Evolutionary conservation across 2,329 filamentous ascomycete genomes (phyloP).

Genomic region (Dissoconium aciculare): DNA sequence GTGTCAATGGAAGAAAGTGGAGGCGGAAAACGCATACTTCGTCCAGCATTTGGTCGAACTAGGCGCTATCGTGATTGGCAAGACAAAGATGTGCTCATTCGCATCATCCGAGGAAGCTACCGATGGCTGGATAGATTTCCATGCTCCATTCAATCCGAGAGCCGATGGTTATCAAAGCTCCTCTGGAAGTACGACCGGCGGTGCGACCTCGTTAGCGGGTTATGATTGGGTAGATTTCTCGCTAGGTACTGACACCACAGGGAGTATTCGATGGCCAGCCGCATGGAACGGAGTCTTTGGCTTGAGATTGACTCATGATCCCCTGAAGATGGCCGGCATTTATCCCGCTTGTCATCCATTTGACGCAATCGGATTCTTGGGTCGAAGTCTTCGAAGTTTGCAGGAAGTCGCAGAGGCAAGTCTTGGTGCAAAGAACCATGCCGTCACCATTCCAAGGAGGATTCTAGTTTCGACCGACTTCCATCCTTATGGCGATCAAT

Average conservation of each 20-base stretch:
- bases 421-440: neutral
- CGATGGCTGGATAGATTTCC: conserved; percentile 29
- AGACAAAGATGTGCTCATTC: conserved; percentile 30
- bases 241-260: conserved; percentile 4
- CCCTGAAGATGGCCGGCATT: conserved; percentile 3
- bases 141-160: conserved; percentile 28
- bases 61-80: conserved; percentile 37
- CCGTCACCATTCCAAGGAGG: neutral
- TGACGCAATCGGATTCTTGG: too few relatives aligned
- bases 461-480: conserved; percentile 2
- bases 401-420: neutral
- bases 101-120: conserved; percentile 24
- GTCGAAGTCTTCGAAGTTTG: neutral
- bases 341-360: too few relatives aligned
- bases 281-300: conserved; percentile 3
- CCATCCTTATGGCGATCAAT: too few relatives aligned
- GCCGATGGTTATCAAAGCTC: conserved; percentile 36
- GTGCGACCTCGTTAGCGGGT: conserved; percentile 23
- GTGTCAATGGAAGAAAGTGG: conserved; percentile 33
- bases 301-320: neutral
- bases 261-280: conserved; percentile 4
- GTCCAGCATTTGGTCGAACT: conserved; percentile 33
- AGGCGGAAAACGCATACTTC: conserved; percentile 32
- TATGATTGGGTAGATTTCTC: conserved; percentile 29
- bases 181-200: conserved; percentile 27